Base-by-base conservation (phyloP, 2,329 filamentous ascomycete species). In the Chaetomium sp. region DNA sequence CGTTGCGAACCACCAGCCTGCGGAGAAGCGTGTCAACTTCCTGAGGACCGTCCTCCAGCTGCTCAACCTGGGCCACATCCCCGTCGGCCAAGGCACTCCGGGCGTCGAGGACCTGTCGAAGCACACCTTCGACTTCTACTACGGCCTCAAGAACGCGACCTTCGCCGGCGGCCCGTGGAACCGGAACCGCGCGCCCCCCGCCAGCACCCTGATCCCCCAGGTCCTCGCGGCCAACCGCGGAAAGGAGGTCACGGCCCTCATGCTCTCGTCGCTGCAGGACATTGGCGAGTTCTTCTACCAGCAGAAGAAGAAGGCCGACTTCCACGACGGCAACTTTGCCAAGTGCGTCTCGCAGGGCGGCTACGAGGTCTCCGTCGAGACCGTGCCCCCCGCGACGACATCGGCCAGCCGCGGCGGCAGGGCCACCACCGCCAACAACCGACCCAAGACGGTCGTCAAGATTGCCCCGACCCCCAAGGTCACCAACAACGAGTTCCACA, bases 291-390 rank as follows among this genome's bases (percentile, higher is more conserved):
- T 49, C 27, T 59, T 61, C 19, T 14, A 43, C 3, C n/a, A 6
- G 4, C 44, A 55, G 9, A 34, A 50, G 41, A 12, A 36, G 1
- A 35, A 43, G 3, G 33, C 19, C 2, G 5, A 14, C 3, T 57
- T 53, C n/a, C 35, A 53, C 43, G 10, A 44, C 6, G 12, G n/a
- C 3, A 53, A 49, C 34, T 59, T 61, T 43, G 41, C 40, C n/a
- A 61, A 59, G 41, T 61, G 54, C 14, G 50, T 61, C 36, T 61
- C 59, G 2, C 59, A 61, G 11, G 59, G 59, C 11, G 59, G 57
- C 1, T 61, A 61, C 54, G 12, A 35, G 8, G 37, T 57, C 9
- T 33, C 32, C 7, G 2, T 32, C 3, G 8, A 32, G 42, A 27
- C 14, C 19, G 42, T 5, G 4, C 19, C 1, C 42, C 9, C n/a